Conservation (phyloP, 129 eudicot species). For the Oenanthe sinensis region DNA sequence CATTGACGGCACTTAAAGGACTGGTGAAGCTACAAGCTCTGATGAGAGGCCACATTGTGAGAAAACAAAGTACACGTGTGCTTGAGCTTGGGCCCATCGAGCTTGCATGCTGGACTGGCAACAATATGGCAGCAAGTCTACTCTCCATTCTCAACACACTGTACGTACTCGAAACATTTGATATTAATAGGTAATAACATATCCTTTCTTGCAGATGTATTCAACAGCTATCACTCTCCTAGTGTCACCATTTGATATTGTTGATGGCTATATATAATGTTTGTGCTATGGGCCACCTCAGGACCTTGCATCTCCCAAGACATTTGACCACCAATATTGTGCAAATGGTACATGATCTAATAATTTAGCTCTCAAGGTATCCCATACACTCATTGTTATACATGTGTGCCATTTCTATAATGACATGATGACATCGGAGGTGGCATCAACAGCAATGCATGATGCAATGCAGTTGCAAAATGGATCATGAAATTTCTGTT, state of each 20-base stretch:
- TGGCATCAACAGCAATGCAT: neutral
- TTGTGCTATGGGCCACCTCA: neutral
- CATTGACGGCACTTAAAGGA: conserved; percentile 55
- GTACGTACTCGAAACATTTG: conserved; percentile 26
- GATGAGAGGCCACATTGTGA: conserved; percentile 76
- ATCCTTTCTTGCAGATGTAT: neutral
- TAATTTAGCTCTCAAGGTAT: too few species aligned
- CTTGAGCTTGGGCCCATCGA: conserved; percentile 72
- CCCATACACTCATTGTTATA: too few species aligned
- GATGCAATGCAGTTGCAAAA: neutral
- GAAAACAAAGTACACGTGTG: conserved; percentile 89
- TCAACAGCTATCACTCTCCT: neutral
- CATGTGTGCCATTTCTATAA: too few species aligned
- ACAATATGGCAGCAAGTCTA: conserved; percentile 31
- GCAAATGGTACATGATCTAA: too few species aligned
- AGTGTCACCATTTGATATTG: neutral
- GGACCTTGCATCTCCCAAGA: conserved; percentile 1
- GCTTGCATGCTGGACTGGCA: conserved; percentile 38
- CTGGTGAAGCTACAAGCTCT: conserved; percentile 86
- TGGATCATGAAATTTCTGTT: conserved; percentile 11
- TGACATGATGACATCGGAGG: too few species aligned
- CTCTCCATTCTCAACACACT: conserved; percentile 28
- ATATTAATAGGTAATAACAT: neutral
- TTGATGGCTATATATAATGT: neutral
- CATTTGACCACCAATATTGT: too few species aligned